These are phyloP conservation scores for Thelephora ganbajun DNA, from an alignment of 768 basidiomycete genomes.

Conservation along the genomic window DNA sequence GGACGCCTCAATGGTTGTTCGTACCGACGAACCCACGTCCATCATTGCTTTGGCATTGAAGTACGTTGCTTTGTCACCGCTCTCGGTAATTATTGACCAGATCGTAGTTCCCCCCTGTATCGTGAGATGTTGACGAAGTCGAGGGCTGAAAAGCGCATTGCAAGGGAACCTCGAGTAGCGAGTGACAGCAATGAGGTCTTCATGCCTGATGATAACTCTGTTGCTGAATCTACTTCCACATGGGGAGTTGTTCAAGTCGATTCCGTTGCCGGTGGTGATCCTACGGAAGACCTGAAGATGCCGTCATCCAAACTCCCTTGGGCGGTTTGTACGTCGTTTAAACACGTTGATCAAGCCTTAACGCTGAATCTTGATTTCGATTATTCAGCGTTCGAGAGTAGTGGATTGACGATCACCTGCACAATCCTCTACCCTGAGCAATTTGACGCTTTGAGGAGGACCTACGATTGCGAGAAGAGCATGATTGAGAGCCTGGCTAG, in stretches of 20 bases:
- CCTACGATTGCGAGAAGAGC: slow-evolving; percentile 87
- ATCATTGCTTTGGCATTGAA: slow-evolving; percentile 91
- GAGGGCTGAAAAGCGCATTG: slow-evolving; percentile 60
- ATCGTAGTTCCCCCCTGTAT: slow-evolving; percentile 60
- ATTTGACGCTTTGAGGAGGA: slow-evolving; percentile 85
- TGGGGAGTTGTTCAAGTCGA: slow-evolving; percentile 91
- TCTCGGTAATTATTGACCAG: slow-evolving; percentile 3
- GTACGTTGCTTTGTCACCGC: slow-evolving; percentile 27
- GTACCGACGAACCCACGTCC: slow-evolving; percentile 94
- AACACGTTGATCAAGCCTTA: background rate
- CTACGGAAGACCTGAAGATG: slow-evolving; percentile 61
- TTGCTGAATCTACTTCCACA: slow-evolving; percentile 73
- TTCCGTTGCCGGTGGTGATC: slow-evolving; percentile 45
- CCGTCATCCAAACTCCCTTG: slow-evolving; percentile 72
- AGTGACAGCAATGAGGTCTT: slow-evolving; percentile 68
- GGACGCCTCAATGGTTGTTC: slow-evolving; percentile 87
- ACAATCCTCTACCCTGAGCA: slow-evolving; percentile 93
- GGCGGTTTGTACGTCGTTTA: slow-evolving; percentile 51
- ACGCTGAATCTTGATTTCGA: background rate
- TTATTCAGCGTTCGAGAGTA: slow-evolving; percentile 72
- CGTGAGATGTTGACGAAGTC: slow-evolving; percentile 69
- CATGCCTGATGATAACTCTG: slow-evolving; percentile 83
- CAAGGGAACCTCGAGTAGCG: slow-evolving; percentile 36
- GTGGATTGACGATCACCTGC: slow-evolving; percentile 82
- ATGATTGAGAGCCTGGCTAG: slow-evolving; percentile 89